Base-by-base conservation (phyloP, 768 basidiomycete genomes). In the Mrakia hoshinonis region DNA sequence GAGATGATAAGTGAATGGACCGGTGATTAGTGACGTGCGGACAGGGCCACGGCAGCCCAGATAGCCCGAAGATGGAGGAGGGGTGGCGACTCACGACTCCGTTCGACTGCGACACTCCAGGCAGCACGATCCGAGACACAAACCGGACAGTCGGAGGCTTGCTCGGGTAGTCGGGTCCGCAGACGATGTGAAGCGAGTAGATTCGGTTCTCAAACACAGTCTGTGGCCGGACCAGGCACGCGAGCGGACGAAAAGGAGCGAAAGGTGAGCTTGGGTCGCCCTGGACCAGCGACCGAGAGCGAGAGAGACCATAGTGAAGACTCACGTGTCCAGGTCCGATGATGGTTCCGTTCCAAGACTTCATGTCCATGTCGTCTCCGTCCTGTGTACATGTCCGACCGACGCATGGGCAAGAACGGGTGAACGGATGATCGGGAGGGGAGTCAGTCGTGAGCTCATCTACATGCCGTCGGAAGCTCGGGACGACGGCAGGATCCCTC, bases 181-280 rank as follows among this genome's bases (percentile, higher is more conserved):
- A 98, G 77, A 83, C 82, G 78, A 99, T 94, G 82, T 89, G 90
- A 77, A 99, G 85, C 65, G 87, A 89, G 85, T 97, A 99, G 81
- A 98, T 99, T 67, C 96, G 86, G 82, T 98, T 99, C 85, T 99
- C 95, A 81, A 97, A 93, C 4, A 95, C 92, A 29, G 93, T 95
- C 91, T 95, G 75, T 36, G 11, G 20, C 15, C 34, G 69, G 4
- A 24, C 55, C 20, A 55, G 20, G 26, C 46, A 29, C 6, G 46
- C 34, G 46, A 70, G 49, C 31, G 13, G 22, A 47, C 29, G 54
- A 9, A 31, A 2, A 12, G 15, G 54, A 24, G 54, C 58, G 46
- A 20, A 47, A 5, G 36, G 31, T 48, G 26, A 51, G 38, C 36
- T 54, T 43, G 3, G 29, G 15, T 12, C 4, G 1, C 6, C 61